These are phyloP conservation scores for Yarrowia divulgata DNA, from an alignment of 805 yeast species.

Conservation along the genomic window DNA sequence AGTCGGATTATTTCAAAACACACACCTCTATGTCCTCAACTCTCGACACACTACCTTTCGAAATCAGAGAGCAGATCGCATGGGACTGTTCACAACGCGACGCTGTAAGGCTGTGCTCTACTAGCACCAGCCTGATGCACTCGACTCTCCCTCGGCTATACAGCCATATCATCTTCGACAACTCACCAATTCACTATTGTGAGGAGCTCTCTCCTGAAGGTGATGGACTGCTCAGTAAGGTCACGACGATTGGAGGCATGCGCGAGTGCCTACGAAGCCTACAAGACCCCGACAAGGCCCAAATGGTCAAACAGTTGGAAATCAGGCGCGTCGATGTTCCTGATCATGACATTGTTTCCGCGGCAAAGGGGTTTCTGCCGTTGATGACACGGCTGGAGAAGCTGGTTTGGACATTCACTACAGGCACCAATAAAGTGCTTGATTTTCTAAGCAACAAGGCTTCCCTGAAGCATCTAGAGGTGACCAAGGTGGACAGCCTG, in stretches of 20 bases:
- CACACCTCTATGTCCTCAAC: slow-evolving; percentile 10
- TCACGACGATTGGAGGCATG: slow-evolving; percentile 50
- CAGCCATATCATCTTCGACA: slow-evolving; percentile 48
- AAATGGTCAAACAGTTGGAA: slow-evolving; percentile 45
- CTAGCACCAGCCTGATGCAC: slow-evolving; percentile 44
- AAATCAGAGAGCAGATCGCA: slow-evolving; percentile 46
- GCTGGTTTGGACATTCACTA: slow-evolving; percentile 47
- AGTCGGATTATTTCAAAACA: not conserved
- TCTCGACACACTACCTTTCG: slow-evolving; percentile 46
- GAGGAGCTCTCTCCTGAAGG: slow-evolving; percentile 38
- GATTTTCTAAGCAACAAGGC: slow-evolving; percentile 2
- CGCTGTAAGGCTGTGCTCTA: slow-evolving; percentile 47
- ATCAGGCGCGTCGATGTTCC: slow-evolving; percentile 45
- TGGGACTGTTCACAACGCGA: slow-evolving; percentile 49
- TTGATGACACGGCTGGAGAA: slow-evolving; percentile 43
- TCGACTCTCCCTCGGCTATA: slow-evolving; percentile 47
- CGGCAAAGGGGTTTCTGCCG: slow-evolving; percentile 43
- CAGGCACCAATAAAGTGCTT: slow-evolving; percentile 7
- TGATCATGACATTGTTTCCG: slow-evolving; percentile 45
- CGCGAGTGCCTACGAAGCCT: slow-evolving; percentile 47
- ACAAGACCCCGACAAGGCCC: slow-evolving; percentile 43
- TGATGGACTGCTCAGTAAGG: slow-evolving; percentile 40
- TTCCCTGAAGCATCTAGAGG: slow-evolving; percentile 11
- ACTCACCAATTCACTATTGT: slow-evolving; percentile 47
- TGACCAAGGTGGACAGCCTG: not conserved